Evolutionary conservation across 176 grass and related monocot species (phyloP).

Genomic region (Poa pratensis): DNA sequence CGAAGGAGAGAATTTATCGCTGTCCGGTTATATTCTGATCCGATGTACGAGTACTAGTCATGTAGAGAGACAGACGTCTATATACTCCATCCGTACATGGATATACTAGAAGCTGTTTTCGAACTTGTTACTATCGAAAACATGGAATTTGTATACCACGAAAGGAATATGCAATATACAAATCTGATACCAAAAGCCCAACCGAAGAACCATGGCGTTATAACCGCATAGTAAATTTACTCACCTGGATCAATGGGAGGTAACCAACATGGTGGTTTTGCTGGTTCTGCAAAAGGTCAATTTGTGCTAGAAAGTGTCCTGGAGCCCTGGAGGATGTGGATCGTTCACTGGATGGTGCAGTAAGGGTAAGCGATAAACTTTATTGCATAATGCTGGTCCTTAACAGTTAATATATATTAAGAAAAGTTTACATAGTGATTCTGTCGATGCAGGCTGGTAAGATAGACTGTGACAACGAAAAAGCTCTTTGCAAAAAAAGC

Average conservation of each 20-base stretch:
- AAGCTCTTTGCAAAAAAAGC: slow-evolving; percentile 66
- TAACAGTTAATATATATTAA: slow-evolving; percentile 7
- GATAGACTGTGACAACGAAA: slow-evolving; percentile 76
- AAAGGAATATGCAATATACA: not conserved
- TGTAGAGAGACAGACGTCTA: not conserved
- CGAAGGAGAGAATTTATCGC: not conserved
- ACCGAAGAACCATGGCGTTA: too few species aligned
- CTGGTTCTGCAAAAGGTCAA: slow-evolving; percentile 46
- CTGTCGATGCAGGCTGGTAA: slow-evolving; percentile 74
- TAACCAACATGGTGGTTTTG: too few species aligned
- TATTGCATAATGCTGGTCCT: not conserved
- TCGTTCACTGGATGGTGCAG: slow-evolving; percentile 64
- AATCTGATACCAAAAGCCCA: not conserved
- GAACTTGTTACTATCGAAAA: not conserved
- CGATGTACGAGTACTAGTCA: too few species aligned
- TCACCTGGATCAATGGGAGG: too few species aligned
- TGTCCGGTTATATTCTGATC: not conserved
- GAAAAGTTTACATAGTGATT: not conserved
- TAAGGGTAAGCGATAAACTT: slow-evolving; percentile 56
- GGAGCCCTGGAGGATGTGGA: slow-evolving; percentile 58
- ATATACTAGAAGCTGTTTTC: not conserved
- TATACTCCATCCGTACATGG: not conserved
- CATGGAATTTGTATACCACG: not conserved
- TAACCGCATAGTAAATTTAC: too few species aligned
- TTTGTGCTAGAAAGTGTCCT: slow-evolving; percentile 58